Conservation (phyloP, 495 filamentous ascomycete species). For the Tuber calosporum region DNA sequence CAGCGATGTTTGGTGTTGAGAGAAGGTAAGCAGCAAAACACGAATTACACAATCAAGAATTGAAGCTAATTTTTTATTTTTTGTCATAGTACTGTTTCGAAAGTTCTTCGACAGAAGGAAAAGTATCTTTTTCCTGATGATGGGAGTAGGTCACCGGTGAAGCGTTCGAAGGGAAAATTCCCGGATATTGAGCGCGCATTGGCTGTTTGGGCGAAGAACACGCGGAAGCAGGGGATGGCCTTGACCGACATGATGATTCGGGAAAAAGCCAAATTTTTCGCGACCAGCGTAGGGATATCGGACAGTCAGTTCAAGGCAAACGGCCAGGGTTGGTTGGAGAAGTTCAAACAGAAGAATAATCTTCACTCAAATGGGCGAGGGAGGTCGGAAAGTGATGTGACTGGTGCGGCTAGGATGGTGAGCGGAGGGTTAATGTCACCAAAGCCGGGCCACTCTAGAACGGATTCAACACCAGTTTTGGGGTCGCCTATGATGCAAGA, state of each 20-base stretch:
- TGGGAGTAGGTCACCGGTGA: slow-evolving; percentile 78
- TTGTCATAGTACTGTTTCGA: slow-evolving; percentile 81
- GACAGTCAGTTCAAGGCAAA: slow-evolving; percentile 72
- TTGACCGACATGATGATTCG: slow-evolving; percentile 77
- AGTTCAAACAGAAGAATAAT: slow-evolving; percentile 91
- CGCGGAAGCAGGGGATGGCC: slow-evolving; percentile 64
- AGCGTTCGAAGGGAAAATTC: slow-evolving; percentile 81
- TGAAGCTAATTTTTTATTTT: slow-evolving; percentile 20
- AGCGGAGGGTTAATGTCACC: slow-evolving; percentile 24
- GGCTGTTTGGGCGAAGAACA: slow-evolving; percentile 77
- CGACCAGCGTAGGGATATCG: slow-evolving; percentile 62
- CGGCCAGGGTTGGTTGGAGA: slow-evolving; percentile 78
- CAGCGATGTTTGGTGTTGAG: slow-evolving; percentile 92
- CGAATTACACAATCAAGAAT: slow-evolving; percentile 8
- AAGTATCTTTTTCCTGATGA: slow-evolving; percentile 90
- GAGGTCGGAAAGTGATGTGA: slow-evolving; percentile 44
- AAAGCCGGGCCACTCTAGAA: slow-evolving; percentile 32
- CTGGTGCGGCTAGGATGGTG: slow-evolving; percentile 31
- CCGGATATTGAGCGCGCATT: slow-evolving; percentile 95
- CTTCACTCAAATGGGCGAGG: slow-evolving; percentile 46
- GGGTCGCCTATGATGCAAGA: slow-evolving; percentile 37
- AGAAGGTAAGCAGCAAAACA: slow-evolving; percentile 64
- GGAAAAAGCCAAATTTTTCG: slow-evolving; percentile 83
- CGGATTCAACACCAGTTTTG: slow-evolving; percentile 41
- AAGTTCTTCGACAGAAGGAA: slow-evolving; percentile 91